Base-by-base conservation (phyloP, 1,284 basidiomycete genomes). In the Ceratobasidium papillatum region DNA sequence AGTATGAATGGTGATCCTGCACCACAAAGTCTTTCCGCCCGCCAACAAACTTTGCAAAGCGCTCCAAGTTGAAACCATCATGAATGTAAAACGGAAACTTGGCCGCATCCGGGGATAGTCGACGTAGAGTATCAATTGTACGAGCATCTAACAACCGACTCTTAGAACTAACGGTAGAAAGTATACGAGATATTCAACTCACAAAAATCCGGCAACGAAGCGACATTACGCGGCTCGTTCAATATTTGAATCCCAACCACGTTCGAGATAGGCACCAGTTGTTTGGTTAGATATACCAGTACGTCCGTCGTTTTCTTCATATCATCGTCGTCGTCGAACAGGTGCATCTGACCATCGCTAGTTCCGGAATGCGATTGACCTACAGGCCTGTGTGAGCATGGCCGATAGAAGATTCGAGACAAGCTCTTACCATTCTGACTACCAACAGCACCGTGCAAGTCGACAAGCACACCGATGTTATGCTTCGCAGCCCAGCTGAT, bases 221-320 rank as follows among this genome's bases (percentile, higher is more conserved):
- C 81, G n/a, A 79, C 82, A 78, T 89, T 83, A 32, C 83, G 75
- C 0, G 92, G 92, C 79, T 95, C 93, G 79, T 94, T 95, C 74
- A 94, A 81, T 34, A 95, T 81, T 79, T 94, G 85, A 56, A 94
- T 89, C 0, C 91, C 93, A 52, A 93, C 88, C 22, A 94, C 86
- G 79, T 95, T 94, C 69, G 88, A 89, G 22, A 92, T 89, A 71
- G 84, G 81, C 36, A 83, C 85, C 27, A 94, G 82, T 77, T 89
- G 82, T 66, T 87, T 80, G 38, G 84, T 84, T 58, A 94, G 82
- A 81, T 85, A 90, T 11, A 83, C 84, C 49, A 93, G 83, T 19
- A 89, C 85, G 56, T 84, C 81, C 56, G 91, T 84, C 0, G 92
- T 93, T 79, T 88, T 87, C 63, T 88, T 82, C 80, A 86, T 82